Conservation (phyloP, 768 basidiomycete genomes). For the Russula vinacea region DNA sequence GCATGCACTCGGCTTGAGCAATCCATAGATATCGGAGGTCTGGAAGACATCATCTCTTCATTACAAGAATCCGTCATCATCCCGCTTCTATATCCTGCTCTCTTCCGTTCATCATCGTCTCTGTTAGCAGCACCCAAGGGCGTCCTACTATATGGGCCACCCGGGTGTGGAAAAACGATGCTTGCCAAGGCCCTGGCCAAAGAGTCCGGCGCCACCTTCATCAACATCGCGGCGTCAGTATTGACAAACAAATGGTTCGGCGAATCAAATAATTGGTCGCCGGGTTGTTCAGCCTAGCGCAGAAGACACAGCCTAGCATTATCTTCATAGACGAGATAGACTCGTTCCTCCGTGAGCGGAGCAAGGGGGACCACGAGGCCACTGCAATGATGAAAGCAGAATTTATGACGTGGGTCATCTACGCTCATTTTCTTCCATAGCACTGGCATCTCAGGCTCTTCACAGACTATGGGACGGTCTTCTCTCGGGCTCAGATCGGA, state of each 20-base stretch:
- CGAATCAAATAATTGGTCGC: slow-evolving; percentile 91
- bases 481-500: slow-evolving; percentile 72
- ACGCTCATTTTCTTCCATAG: slow-evolving; percentile 14
- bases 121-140: slow-evolving; percentile 93
- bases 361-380: slow-evolving; percentile 89
- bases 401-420: slow-evolving; percentile 76
- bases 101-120: slow-evolving; percentile 78
- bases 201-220: slow-evolving; percentile 95
- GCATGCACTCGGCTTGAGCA: neutral
- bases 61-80: slow-evolving; percentile 95
- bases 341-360: slow-evolving; percentile 85
- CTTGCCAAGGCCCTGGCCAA: slow-evolving; percentile 98
- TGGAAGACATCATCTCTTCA: slow-evolving; percentile 85
- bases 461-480: slow-evolving; percentile 92
- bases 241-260: slow-evolving; percentile 84
- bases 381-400: slow-evolving; percentile 99
- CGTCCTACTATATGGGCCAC: slow-evolving; percentile 92
- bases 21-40: slow-evolving; percentile 78
- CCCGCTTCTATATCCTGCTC: slow-evolving; percentile 84
- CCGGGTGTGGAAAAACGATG: slow-evolving; percentile 99
- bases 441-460: neutral
- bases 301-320: slow-evolving; percentile 91
- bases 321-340: slow-evolving; percentile 99
- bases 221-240: slow-evolving; percentile 75
- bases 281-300: slow-evolving; percentile 88